Evolutionary conservation across 2,329 filamentous ascomycete species (phyloP).

Genomic region (Penicillium sp.): DNA sequence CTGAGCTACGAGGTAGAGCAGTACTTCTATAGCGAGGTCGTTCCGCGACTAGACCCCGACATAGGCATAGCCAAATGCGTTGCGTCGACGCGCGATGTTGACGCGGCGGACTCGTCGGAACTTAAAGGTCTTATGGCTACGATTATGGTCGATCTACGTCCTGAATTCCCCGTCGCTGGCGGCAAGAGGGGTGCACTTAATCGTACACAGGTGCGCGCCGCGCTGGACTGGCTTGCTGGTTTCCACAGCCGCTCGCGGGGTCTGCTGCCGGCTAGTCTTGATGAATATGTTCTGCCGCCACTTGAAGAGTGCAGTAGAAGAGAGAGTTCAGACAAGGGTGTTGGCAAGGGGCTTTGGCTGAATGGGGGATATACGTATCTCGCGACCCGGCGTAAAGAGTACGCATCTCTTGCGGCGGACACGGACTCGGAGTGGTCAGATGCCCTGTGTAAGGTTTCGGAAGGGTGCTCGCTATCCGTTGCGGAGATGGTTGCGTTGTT

Average conservation of each 20-base stretch:
- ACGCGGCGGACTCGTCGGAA: slow-evolving; percentile 23
- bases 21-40: slow-evolving; percentile 60
- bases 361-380: slow-evolving; percentile 70
- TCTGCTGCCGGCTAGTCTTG: slow-evolving; percentile 25
- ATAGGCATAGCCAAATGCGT: slow-evolving; percentile 53
- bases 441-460: slow-evolving; percentile 43
- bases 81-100: slow-evolving; percentile 39
- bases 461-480: slow-evolving; percentile 31
- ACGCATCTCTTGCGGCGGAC: slow-evolving; percentile 47
- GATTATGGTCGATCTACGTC: slow-evolving; percentile 56
- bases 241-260: slow-evolving; percentile 59
- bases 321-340: slow-evolving; percentile 18
- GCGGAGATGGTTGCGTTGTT: slow-evolving; percentile 55
- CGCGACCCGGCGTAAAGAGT: slow-evolving; percentile 59
- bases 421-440: slow-evolving; percentile 54
- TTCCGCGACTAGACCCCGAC: slow-evolving; percentile 45
- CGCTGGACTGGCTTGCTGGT: slow-evolving; percentile 60
- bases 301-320: slow-evolving; percentile 49
- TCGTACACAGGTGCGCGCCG: slow-evolving; percentile 48
- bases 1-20: slow-evolving; percentile 67
- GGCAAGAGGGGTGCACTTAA: slow-evolving; percentile 42
- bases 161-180: slow-evolving; percentile 53
- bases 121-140: slow-evolving; percentile 48
- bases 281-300: slow-evolving; percentile 46
- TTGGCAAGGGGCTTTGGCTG: slow-evolving; percentile 50